Evolutionary conservation across 2,329 filamentous ascomycete species (phyloP), one percentile per base, ranked within the genome.

Genomic region (Pezizomycotina sp.): DNA sequence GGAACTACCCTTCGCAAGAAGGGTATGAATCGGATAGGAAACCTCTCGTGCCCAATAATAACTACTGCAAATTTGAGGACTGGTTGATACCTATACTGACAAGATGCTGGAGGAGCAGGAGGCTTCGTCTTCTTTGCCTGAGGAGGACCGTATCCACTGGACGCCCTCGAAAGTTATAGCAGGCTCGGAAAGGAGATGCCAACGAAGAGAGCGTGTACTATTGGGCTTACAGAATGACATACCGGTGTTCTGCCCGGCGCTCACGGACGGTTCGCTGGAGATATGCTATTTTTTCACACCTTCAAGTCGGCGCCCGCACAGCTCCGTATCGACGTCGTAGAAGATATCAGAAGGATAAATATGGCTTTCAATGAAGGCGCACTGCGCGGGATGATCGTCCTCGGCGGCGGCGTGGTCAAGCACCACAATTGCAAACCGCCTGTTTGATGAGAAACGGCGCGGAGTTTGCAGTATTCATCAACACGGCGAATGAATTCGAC

Each of bases 221-320:
- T 63, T 98, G 89, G 89, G 86, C 86, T 1, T 91, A 78, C 62
- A 89, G 61, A 95, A 98, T 60, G 65, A 89, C 56, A 95, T 98
- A 38, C 89, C 89, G 1, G 77, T 98, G 10, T 98, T 98, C 63
- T 95, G 86, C 54, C 89, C 89, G 0, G 89, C 89, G 4, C 63
- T 98, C 50, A 98, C 89, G 0, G 89, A 98, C 53, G 89, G 89
- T 12, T 92, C 81, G 50, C 61, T 98, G 89, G 89, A 4, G 89
- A 98, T 57, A 98, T 98, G 89, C 65, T 98, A 25, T 95, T 93
- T 60, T 95, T 98, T 58, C 86, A 98, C 61, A 92, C 84, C 1
- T 98, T 83, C 69, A 89, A 86, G 56, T 61, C 80, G 0, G 84
- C 80, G 2, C 86, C 86, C 3, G 62, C 64, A 43, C 78, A 86